Percentiles rank a stretch among this genome's conserved stretches.
Conservation (phyloP, 176 grass and related monocot species). For the Oryza coarctata region DNA sequence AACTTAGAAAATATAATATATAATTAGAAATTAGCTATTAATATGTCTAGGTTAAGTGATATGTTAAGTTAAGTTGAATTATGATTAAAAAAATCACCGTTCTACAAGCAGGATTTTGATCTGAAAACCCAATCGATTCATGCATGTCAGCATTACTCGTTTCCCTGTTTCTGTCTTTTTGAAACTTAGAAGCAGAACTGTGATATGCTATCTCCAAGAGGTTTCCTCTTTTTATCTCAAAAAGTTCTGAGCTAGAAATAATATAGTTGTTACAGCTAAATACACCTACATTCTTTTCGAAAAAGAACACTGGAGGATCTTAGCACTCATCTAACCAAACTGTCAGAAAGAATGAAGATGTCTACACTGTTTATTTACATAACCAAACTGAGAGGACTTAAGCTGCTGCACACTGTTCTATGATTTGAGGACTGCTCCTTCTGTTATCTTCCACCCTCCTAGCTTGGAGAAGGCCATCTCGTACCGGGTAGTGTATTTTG, state of each 20-base stretch:
- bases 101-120: too few relatives aligned
- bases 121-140: neutral
- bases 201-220: neutral
- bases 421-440: conserved; percentile 73
- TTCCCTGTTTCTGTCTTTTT: neutral
- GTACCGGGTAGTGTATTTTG: conserved; percentile 66
- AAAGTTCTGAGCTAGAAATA: neutral
- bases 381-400: neutral
- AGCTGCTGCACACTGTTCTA: conserved; percentile 32
- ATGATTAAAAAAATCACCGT: too few relatives aligned
- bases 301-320: neutral
- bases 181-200: neutral
- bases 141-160: neutral
- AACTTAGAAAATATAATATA: too few relatives aligned
- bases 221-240: neutral
- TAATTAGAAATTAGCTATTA: too few relatives aligned
- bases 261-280: neutral
- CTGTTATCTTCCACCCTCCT: conserved; percentile 89
- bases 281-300: neutral
- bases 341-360: neutral
- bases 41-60: too few relatives aligned
- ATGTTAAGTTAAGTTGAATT: too few relatives aligned
- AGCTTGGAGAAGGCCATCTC: conserved; percentile 55
- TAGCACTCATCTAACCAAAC: conserved; percentile 4
- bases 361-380: conserved; percentile 41